Percentiles rank a stretch among this genome's conserved stretches.
Evolutionary conservation across 2,329 filamentous ascomycete species (phyloP).

Genomic region (Fusarium subtropicale): DNA sequence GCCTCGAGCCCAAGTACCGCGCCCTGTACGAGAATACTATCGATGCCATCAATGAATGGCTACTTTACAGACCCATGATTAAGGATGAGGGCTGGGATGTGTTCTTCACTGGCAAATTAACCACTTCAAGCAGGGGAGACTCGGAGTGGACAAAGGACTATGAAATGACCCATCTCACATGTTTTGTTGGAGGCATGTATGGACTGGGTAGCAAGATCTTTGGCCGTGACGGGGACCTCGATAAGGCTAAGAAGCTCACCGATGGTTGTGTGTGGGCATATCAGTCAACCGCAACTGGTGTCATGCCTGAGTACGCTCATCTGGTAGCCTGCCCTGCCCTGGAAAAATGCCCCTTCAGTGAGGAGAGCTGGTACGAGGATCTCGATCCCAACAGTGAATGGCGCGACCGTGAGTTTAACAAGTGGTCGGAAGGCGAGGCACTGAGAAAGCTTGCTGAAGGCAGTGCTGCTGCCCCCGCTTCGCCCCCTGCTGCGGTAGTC

Average conservation of each 20-base stretch:
- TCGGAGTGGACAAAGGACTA: conserved; percentile 62
- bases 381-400: conserved; percentile 60
- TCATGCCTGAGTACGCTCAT: conserved; percentile 71
- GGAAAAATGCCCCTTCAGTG: conserved; percentile 64
- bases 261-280: conserved; percentile 79
- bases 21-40: conserved; percentile 77
- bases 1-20: conserved; percentile 76
- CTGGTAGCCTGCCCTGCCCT: conserved; percentile 60
- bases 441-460: conserved; percentile 48
- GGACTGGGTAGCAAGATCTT: conserved; percentile 74
- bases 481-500: conserved; percentile 18
- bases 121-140: conserved; percentile 57
- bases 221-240: conserved; percentile 67
- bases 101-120: conserved; percentile 77
- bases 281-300: conserved; percentile 66
- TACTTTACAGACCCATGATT: conserved; percentile 83
- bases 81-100: conserved; percentile 73
- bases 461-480: conserved; percentile 21
- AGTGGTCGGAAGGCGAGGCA: conserved; percentile 59
- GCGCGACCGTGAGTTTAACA: conserved; percentile 57
- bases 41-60: conserved; percentile 75
- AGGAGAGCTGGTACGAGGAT: conserved; percentile 60
- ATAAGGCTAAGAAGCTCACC: conserved; percentile 71
- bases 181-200: conserved; percentile 78
- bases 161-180: conserved; percentile 72